phyloP scores from a whole-genome alignment of 2,329 filamentous ascomycete species.

The Aureobasidium sp. region DNA sequence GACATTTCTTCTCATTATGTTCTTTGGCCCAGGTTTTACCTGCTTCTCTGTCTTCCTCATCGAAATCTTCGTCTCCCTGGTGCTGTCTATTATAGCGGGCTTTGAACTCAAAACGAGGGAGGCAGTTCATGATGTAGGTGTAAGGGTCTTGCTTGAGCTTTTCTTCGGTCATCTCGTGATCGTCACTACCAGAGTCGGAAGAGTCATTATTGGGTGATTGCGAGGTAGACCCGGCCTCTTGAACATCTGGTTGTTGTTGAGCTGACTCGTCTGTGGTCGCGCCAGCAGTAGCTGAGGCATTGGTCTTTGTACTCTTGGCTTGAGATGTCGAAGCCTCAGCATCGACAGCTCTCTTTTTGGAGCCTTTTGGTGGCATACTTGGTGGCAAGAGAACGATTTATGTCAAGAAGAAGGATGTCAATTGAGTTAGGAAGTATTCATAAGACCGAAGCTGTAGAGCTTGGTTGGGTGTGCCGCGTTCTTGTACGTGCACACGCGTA shows the following conservation, averaged over 20 bases:
- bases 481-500: neutral
- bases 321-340: neutral
- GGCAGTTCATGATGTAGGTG: neutral
- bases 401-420: neutral
- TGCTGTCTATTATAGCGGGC: neutral
- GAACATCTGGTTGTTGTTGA: neutral
- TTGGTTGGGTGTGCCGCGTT: neutral
- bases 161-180: neutral
- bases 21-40: neutral
- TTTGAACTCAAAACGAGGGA: constrained; percentile 1
- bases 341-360: constrained; percentile 2
- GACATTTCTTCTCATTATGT: constrained; percentile 1
- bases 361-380: constrained; percentile 1
- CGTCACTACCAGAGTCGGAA: neutral
- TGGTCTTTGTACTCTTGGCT: constrained; percentile 2
- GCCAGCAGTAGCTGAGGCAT: neutral
- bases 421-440: neutral
- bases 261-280: neutral
- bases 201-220: neutral
- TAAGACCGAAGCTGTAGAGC: neutral
- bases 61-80: neutral
- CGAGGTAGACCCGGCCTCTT: neutral
- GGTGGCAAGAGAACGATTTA: too few species aligned
- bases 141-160: neutral
- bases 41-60: neutral